These are phyloP conservation scores for Beverwykella pulmonaria DNA, from an alignment of 495 filamentous ascomycete species.

Conservation along the genomic window DNA sequence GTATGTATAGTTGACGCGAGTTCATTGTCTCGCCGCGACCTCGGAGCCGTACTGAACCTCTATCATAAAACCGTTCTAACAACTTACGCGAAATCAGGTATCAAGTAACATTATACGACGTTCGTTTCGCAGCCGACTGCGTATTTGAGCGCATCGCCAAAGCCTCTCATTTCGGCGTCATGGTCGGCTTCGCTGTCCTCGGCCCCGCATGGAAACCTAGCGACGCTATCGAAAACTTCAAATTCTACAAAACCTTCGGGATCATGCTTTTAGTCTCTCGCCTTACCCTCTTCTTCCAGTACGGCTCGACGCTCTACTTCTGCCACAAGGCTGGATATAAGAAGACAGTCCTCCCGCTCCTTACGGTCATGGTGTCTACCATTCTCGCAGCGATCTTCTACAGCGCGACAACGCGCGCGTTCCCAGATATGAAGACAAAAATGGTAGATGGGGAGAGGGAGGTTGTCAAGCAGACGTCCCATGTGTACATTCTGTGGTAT, in stretches of 20 bases:
- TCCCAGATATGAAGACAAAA: too few species aligned
- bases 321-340: background rate
- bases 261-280: background rate
- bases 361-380: too few species aligned
- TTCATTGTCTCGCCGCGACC: too few species aligned
- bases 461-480: conserved; percentile 8
- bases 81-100: too few species aligned
- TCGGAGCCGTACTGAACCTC: too few species aligned
- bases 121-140: conserved; percentile 12
- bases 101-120: conserved; percentile 8
- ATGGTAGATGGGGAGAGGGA: background rate
- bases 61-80: too few species aligned
- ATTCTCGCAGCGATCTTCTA: too few species aligned
- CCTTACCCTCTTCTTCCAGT: conserved; percentile 1
- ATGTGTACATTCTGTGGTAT: background rate
- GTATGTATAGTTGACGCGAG: too few species aligned
- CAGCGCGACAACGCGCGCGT: too few species aligned
- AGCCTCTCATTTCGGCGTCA: conserved; percentile 16
- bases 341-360: too few species aligned
- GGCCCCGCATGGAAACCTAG: background rate
- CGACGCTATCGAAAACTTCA: background rate
- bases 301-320: background rate
- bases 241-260: background rate
- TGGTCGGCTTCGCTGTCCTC: background rate
- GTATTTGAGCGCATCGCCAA: conserved; percentile 10